A percentile compares a stretch with the other conserved stretches of the same genome.
Evolutionary conservation across 495 filamentous ascomycete genomes (phyloP).

Genomic region (Patellaria atrata): DNA sequence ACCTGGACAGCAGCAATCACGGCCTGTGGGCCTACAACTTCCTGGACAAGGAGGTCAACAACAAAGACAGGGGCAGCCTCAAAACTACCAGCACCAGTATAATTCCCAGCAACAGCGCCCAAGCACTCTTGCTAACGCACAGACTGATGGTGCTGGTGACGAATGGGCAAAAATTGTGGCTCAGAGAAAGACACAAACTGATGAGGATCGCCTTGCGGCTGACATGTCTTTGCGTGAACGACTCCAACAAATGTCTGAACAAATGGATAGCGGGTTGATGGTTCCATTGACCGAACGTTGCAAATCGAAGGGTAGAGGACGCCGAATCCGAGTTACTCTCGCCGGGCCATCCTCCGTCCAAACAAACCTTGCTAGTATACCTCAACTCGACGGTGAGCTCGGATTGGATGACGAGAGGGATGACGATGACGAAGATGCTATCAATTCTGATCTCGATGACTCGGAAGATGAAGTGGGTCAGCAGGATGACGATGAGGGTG

Average conservation of each 20-base stretch:
- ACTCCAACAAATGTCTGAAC: constrained; percentile 49
- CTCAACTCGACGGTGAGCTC: constrained; percentile 54
- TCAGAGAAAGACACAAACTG: constrained; percentile 36
- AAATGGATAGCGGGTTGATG: constrained; percentile 72
- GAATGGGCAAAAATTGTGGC: constrained; percentile 46
- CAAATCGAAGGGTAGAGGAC: constrained; percentile 25
- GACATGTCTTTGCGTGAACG: constrained; percentile 48
- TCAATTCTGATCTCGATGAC: constrained; percentile 97
- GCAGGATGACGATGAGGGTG: constrained; percentile 67
- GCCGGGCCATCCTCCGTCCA: not conserved
- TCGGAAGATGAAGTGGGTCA: constrained; percentile 70
- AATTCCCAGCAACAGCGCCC: constrained; percentile 25
- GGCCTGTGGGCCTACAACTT: constrained; percentile 28
- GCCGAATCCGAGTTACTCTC: constrained; percentile 20
- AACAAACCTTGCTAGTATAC: constrained; percentile 14
- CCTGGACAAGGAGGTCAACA: constrained; percentile 32
- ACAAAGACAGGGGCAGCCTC: constrained; percentile 31
- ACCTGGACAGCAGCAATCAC: constrained; percentile 27
- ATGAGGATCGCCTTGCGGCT: constrained; percentile 35
- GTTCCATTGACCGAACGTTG: constrained; percentile 38
- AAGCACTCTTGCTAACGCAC: constrained; percentile 29
- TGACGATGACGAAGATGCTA: constrained; percentile 76
- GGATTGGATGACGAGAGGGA: constrained; percentile 47
- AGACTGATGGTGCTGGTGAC: constrained; percentile 61
- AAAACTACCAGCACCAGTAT: constrained; percentile 34